Conservation (phyloP, 495 filamentous ascomycete genomes). For the Neurospora sp. region DNA sequence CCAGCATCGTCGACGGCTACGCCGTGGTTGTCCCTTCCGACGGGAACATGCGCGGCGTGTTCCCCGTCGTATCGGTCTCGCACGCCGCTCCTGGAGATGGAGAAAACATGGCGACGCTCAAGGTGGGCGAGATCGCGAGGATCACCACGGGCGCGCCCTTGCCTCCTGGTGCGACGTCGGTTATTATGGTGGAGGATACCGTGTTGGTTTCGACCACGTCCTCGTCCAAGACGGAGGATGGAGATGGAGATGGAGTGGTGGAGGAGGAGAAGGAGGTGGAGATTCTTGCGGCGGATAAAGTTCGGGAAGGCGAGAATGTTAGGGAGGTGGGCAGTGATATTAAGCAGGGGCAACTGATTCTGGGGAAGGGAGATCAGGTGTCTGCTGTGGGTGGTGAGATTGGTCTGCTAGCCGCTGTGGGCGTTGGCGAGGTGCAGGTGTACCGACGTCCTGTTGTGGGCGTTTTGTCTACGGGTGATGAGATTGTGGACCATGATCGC, state of each 20-base stretch:
- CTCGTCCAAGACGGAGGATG: constrained; percentile 84
- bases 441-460: constrained; percentile 73
- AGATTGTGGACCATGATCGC: constrained; percentile 70
- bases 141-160: constrained; percentile 94
- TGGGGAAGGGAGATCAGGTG: constrained; percentile 66
- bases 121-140: constrained; percentile 66
- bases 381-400: constrained; percentile 83
- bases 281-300: constrained; percentile 58
- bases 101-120: constrained; percentile 40
- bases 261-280: constrained; percentile 89
- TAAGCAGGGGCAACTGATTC: constrained; percentile 50
- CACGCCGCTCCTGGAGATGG: constrained; percentile 59
- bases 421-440: constrained; percentile 58
- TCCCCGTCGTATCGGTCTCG: constrained; percentile 78
- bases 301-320: constrained; percentile 75
- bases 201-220: constrained; percentile 54
- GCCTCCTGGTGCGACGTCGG: constrained; percentile 76
- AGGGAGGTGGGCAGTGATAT: constrained; percentile 89
- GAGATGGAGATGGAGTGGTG: constrained; percentile 58
- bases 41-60: constrained; percentile 59
- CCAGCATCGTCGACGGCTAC: constrained; percentile 96
- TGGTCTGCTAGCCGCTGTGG: constrained; percentile 78
- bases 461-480: constrained; percentile 89
- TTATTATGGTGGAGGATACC: constrained; percentile 98
- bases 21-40: constrained; percentile 56